phyloP scores from a whole-genome alignment of 371 early-diverging fungal genomes.

The Fennellomyces sp. region DNA sequence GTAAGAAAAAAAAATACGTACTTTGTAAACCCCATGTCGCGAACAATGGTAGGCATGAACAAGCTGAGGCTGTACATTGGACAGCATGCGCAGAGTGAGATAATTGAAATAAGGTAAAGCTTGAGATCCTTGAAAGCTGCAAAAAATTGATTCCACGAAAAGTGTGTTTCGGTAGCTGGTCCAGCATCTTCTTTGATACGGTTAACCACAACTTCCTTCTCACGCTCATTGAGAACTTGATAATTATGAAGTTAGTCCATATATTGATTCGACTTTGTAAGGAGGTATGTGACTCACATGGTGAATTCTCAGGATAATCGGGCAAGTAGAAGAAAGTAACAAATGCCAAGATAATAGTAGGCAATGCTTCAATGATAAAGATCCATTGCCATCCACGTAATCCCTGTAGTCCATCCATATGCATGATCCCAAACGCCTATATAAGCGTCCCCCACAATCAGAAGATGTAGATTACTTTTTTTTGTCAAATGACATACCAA shows the following conservation, averaged over 20 bases:
- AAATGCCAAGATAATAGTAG: conserved; percentile 63
- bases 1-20: too few species aligned
- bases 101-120: conserved; percentile 54
- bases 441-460: not conserved
- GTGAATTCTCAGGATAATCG: conserved; percentile 64
- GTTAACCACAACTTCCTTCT: conserved; percentile 54
- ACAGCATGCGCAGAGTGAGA: conserved; percentile 53
- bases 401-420: conserved; percentile 55
- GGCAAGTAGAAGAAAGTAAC: conserved; percentile 64
- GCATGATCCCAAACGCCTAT: conserved; percentile 57
- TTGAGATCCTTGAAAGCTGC: conserved; percentile 58
- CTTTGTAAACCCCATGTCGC: conserved; percentile 61
- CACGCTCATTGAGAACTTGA: conserved; percentile 52
- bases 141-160: conserved; percentile 62
- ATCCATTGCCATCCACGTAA: conserved; percentile 67
- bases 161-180: conserved; percentile 57
- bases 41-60: conserved; percentile 75
- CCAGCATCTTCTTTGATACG: conserved; percentile 66
- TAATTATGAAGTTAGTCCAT: not conserved
- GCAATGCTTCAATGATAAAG: conserved; percentile 76
- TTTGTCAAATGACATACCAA: conserved; percentile 30
- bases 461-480: not conserved
- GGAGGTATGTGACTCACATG: not conserved
- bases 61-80: conserved; percentile 66
- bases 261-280: conserved; percentile 24